Percentiles rank a stretch among this genome's conserved stretches.
Conservation (phyloP, 768 basidiomycete genomes). For the Mycena latifolia region DNA sequence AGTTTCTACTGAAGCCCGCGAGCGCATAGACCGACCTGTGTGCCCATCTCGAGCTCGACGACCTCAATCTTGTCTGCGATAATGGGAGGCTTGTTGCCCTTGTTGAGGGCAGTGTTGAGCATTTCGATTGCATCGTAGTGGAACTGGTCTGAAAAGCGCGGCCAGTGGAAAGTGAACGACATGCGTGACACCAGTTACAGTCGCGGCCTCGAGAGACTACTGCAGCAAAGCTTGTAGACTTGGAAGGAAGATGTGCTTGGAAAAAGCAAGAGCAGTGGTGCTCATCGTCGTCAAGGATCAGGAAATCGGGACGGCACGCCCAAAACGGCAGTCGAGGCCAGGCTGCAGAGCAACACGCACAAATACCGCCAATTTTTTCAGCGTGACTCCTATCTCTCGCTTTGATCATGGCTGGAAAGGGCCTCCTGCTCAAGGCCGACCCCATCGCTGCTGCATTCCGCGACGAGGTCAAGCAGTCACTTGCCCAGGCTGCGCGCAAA, state of each 20-base stretch:
- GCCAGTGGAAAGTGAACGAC: slow-evolving; percentile 97
- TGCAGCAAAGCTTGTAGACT: too few species aligned
- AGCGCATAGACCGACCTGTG: slow-evolving; percentile 69
- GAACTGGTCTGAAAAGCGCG: slow-evolving; percentile 96
- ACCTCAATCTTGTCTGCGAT: slow-evolving; percentile 99
- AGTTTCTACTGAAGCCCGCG: slow-evolving; percentile 2
- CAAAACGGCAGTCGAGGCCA: not conserved
- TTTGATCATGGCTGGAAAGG: slow-evolving; percentile 60
- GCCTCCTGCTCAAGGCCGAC: slow-evolving; percentile 84
- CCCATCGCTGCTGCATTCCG: slow-evolving; percentile 78
- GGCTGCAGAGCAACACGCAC: too few species aligned
- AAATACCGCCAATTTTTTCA: slow-evolving; percentile 8
- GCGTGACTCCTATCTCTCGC: slow-evolving; percentile 13
- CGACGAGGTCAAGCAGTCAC: slow-evolving; percentile 70
- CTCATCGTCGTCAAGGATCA: too few species aligned
- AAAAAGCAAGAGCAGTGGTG: too few species aligned
- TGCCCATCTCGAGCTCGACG: slow-evolving; percentile 99
- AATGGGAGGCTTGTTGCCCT: slow-evolving; percentile 97
- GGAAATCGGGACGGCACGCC: too few species aligned
- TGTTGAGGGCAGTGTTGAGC: slow-evolving; percentile 97
- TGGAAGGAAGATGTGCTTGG: too few species aligned
- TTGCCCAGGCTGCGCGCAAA: slow-evolving; percentile 50
- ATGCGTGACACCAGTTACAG: too few species aligned
- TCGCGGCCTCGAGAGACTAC: too few species aligned
- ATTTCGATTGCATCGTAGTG: slow-evolving; percentile 96